A percentile compares a stretch with the other conserved stretches of the same genome.
phyloP scores from a whole-genome alignment of 495 filamentous ascomycete genomes.

The Hypoxylon fuscum region DNA sequence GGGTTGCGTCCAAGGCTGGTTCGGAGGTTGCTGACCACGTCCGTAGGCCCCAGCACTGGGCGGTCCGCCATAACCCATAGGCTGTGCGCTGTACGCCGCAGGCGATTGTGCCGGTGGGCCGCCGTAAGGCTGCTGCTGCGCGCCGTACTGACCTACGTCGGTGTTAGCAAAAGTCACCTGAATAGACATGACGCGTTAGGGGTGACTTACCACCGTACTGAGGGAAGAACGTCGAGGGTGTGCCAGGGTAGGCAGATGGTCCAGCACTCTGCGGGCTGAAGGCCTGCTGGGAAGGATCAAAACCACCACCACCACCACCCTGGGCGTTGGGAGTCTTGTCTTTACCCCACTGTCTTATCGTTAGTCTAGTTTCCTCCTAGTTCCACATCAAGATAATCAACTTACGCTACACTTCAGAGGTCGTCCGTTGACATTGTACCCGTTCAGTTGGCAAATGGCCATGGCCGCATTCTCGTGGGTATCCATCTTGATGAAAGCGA shows the following conservation, averaged over 20 bases:
- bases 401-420: slow-evolving; percentile 98
- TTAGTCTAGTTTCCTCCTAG: slow-evolving; percentile 15
- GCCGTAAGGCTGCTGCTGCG: slow-evolving; percentile 61
- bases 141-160: slow-evolving; percentile 57
- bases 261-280: slow-evolving; percentile 72
- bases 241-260: slow-evolving; percentile 70
- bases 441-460: slow-evolving; percentile 97
- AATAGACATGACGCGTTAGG: slow-evolving; percentile 50
- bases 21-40: slow-evolving; percentile 78
- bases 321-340: slow-evolving; percentile 91
- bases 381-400: slow-evolving; percentile 34
- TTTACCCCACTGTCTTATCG: slow-evolving; percentile 85
- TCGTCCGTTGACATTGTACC: slow-evolving; percentile 96
- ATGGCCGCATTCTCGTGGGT: slow-evolving; percentile 97
- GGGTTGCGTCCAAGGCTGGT: slow-evolving; percentile 76
- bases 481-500: slow-evolving; percentile 99
- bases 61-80: slow-evolving; percentile 67
- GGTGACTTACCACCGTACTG: slow-evolving; percentile 82
- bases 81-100: slow-evolving; percentile 70
- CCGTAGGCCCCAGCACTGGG: slow-evolving; percentile 83
- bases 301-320: slow-evolving; percentile 74
- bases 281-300: slow-evolving; percentile 79
- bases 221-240: slow-evolving; percentile 87
- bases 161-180: slow-evolving; percentile 41
- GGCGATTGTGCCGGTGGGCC: slow-evolving; percentile 66